These are phyloP conservation scores for Exophiala sideris DNA, from an alignment of 2,329 filamentous ascomycete species.

Conservation along the genomic window DNA sequence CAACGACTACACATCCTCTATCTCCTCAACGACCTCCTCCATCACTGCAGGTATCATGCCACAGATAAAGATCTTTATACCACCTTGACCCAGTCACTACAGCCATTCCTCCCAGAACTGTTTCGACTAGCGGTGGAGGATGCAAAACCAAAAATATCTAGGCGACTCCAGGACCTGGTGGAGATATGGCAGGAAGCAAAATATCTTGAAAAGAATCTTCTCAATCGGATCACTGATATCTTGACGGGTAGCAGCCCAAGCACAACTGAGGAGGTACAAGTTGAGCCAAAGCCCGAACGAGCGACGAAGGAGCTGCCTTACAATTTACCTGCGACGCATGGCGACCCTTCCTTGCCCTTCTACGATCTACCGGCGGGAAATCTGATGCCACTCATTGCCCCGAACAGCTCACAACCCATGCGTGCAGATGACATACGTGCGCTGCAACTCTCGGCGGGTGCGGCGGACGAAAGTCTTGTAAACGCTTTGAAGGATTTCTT, in stretches of 20 bases:
- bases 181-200: constrained; percentile 66
- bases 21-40: constrained; percentile 72
- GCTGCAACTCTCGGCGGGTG: constrained; percentile 65
- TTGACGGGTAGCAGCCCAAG: not conserved
- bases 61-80: constrained; percentile 39
- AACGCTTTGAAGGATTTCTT: constrained; percentile 69
- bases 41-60: constrained; percentile 59
- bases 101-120: constrained; percentile 60
- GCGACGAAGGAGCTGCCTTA: constrained; percentile 54
- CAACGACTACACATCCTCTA: constrained; percentile 74
- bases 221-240: constrained; percentile 56
- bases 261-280: not conserved
- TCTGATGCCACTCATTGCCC: constrained; percentile 73
- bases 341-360: constrained; percentile 69
- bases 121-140: constrained; percentile 54
- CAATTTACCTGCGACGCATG: constrained; percentile 71
- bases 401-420: constrained; percentile 72
- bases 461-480: constrained; percentile 63
- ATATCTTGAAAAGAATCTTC: constrained; percentile 57
- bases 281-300: not conserved
- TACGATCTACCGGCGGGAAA: constrained; percentile 80
- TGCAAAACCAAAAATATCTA: constrained; percentile 61
- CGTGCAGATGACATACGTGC: constrained; percentile 67
- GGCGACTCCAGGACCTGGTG: constrained; percentile 63
- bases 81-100: constrained; percentile 54